Base-by-base conservation (phyloP, 73 alveolate species). In the Urostyla sp. region DNA sequence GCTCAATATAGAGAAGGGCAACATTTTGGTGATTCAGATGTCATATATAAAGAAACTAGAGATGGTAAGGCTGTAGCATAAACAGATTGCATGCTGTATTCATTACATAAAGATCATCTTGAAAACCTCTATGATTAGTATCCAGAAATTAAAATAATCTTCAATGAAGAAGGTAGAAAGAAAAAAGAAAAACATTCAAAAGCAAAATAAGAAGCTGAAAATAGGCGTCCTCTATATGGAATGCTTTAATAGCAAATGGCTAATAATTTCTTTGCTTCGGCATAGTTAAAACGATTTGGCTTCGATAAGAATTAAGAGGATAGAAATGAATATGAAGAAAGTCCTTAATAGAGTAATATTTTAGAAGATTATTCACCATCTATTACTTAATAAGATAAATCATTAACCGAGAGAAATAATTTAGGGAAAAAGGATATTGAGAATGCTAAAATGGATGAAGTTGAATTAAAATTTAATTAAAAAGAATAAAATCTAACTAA, bases 1-100 rank as follows among this genome's bases (percentile, higher is more conserved):
- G 75, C 76, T 18, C 63, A 89, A 0, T 56, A 78, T 27, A 23
- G 34, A 21, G 91, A 89, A 7, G 96, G 84, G 26, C 75, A 85
- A 51, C 85, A 83, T 43, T 78, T 75, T 35, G 87, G 87, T 15
- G 87, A 75, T 46, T 16, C 66, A 7, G 66, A 37, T 13, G 59
- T 66, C 7, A 43, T 66, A 40, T 40, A 40, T 16, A 66, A 37
- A 27, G 63, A 44, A 28, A 66, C 63, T 11, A 37, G 63, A 40
- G 80, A 21, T 16, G 80, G 59, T 5, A 40, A 40, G 48, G 80
- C 66, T 26, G 59, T 66, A 1, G 80, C 80, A 6, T 28, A 66
- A 40, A 66, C 63, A 18, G 80, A 66, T 66, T 66, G 80, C 66
- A 27, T 66, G 27, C 44, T 66, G 18, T 66, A 66, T 66, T 46